A percentile compares a stretch with the other conserved stretches of the same genome.
phyloP scores from a whole-genome alignment of 805 yeast species.

The Lachancea sp. region DNA sequence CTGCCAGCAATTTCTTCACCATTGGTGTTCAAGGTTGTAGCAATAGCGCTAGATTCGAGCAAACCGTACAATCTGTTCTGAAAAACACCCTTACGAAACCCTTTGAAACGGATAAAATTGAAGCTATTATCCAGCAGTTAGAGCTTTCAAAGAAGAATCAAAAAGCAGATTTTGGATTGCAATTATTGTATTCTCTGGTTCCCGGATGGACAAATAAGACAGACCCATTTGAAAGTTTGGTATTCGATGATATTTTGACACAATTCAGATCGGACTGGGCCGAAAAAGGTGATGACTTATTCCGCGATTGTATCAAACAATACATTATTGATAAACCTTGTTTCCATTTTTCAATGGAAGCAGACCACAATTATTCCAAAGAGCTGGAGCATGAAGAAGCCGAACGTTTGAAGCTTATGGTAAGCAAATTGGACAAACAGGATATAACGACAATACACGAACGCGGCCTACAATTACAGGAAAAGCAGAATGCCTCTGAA shows the following conservation, averaged over 20 bases:
- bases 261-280: slow-evolving; percentile 58
- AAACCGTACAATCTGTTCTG: slow-evolving; percentile 43
- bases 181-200: slow-evolving; percentile 62
- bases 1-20: slow-evolving; percentile 71
- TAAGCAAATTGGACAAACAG: slow-evolving; percentile 40
- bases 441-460: slow-evolving; percentile 54
- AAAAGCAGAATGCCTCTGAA: slow-evolving; percentile 60
- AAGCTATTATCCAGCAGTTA: slow-evolving; percentile 81
- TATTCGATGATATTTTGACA: slow-evolving; percentile 53
- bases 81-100: slow-evolving; percentile 38
- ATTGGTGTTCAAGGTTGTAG: slow-evolving; percentile 79
- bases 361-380: slow-evolving; percentile 51
- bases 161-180: slow-evolving; percentile 84
- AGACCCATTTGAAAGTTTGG: slow-evolving; percentile 66
- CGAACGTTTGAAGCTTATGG: slow-evolving; percentile 40
- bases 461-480: slow-evolving; percentile 53
- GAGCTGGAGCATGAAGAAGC: slow-evolving; percentile 51
- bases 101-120: slow-evolving; percentile 56
- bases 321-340: slow-evolving; percentile 48
- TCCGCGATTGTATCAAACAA: slow-evolving; percentile 51
- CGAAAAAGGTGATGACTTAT: slow-evolving; percentile 46
- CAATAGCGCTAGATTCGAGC: slow-evolving; percentile 42
- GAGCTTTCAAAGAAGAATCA: slow-evolving; percentile 81
- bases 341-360: slow-evolving; percentile 73
- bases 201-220: slow-evolving; percentile 80